Conservation (phyloP, 1,284 basidiomycete genomes). For the Earliella scabrosa region DNA sequence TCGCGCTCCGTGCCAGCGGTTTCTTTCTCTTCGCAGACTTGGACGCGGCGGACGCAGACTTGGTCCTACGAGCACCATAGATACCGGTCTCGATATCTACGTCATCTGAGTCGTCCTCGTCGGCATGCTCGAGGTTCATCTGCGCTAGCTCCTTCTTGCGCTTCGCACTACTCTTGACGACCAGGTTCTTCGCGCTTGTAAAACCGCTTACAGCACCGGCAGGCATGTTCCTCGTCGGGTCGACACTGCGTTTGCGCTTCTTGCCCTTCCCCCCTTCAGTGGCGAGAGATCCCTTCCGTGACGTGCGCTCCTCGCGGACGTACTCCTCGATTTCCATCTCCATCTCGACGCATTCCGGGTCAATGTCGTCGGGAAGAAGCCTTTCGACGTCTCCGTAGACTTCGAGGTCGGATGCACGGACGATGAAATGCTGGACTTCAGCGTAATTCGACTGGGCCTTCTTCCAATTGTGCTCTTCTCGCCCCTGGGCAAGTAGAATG, state of each 20-base stretch:
- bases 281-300: slow-evolving; percentile 38
- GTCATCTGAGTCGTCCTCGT: slow-evolving; percentile 66
- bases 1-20: slow-evolving; percentile 27
- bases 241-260: slow-evolving; percentile 76
- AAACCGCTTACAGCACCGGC: slow-evolving; percentile 65
- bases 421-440: slow-evolving; percentile 89
- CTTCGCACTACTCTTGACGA: slow-evolving; percentile 53
- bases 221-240: slow-evolving; percentile 69
- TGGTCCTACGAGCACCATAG: slow-evolving; percentile 49
- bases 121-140: slow-evolving; percentile 54
- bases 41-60: slow-evolving; percentile 44
- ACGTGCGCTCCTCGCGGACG: slow-evolving; percentile 51
- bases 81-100: slow-evolving; percentile 60
- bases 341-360: slow-evolving; percentile 82
- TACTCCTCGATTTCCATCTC: slow-evolving; percentile 81
- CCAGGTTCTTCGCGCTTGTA: slow-evolving; percentile 61
- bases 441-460: slow-evolving; percentile 89
- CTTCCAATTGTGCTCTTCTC: slow-evolving; percentile 93
- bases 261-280: slow-evolving; percentile 33
- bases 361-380: slow-evolving; percentile 79
- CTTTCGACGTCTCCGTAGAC: slow-evolving; percentile 92
- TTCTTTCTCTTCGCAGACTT: slow-evolving; percentile 35
- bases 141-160: slow-evolving; percentile 33
- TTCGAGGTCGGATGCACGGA: slow-evolving; percentile 85
- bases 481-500: slow-evolving; percentile 89